A percentile compares a stretch with the other conserved stretches of the same genome.
Evolutionary conservation across 441 rosid species (phyloP).

Genomic region (Adansonia rubrostipa): DNA sequence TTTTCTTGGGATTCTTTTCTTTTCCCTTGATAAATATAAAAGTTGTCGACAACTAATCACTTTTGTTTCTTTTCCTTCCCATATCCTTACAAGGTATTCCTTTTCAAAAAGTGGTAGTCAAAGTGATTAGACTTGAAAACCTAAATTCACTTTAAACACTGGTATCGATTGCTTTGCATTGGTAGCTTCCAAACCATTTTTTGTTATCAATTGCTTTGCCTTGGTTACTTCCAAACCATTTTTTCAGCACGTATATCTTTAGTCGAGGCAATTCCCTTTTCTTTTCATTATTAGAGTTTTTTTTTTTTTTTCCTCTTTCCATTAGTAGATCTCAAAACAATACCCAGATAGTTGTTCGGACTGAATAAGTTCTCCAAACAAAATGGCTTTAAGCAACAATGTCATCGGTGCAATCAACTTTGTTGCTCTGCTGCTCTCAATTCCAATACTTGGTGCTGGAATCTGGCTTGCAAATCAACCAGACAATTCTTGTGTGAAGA

Average conservation of each 20-base stretch:
- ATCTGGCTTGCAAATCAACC: constrained; percentile 76
- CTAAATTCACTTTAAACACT: constrained; percentile 18
- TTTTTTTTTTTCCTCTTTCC: not conserved
- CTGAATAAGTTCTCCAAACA: not conserved
- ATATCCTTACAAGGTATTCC: constrained; percentile 30
- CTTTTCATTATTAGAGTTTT: not conserved
- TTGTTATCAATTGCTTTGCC: constrained; percentile 7
- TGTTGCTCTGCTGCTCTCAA: constrained; percentile 74
- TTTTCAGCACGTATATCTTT: not conserved
- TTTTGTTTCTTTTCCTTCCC: not conserved
- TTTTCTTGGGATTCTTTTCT: constrained; percentile 10
- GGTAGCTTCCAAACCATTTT: too few species aligned
- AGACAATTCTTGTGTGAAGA: constrained; percentile 77
- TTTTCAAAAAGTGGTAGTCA: constrained; percentile 40
- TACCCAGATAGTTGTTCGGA: not conserved
- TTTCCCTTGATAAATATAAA: constrained; percentile 1
- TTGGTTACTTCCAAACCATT: not conserved
- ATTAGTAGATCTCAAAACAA: not conserved
- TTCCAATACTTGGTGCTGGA: constrained; percentile 80
- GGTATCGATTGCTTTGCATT: too few species aligned
- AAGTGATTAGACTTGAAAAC: constrained; percentile 19
- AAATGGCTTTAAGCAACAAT: constrained; percentile 88
- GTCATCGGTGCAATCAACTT: constrained; percentile 88
- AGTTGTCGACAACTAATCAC: constrained; percentile 23
- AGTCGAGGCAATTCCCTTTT: not conserved